A percentile compares a stretch with the other conserved stretches of the same genome.
phyloP scores from a whole-genome alignment of 176 grass and related monocot species.

The Zea luxurians region DNA sequence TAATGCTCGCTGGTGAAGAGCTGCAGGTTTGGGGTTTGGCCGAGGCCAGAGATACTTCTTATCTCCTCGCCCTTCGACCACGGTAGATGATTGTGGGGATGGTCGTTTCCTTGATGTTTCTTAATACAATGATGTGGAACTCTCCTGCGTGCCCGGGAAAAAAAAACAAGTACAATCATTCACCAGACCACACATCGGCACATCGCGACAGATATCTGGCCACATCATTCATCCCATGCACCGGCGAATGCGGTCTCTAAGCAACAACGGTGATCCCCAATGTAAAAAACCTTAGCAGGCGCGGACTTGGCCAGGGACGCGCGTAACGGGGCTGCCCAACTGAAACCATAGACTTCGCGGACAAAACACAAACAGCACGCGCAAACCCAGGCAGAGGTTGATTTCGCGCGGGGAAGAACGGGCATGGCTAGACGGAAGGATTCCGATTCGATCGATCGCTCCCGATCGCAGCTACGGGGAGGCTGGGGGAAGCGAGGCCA shows the following conservation, averaged over 20 bases:
- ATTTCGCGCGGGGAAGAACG: background rate
- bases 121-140: no score
- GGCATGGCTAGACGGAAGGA: no score
- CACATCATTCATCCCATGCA: background rate
- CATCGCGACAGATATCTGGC: background rate
- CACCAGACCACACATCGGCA: background rate
- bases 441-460: background rate
- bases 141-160: no score
- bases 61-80: no score
- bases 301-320: background rate
- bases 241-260: background rate
- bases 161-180: background rate
- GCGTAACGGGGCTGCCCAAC: background rate
- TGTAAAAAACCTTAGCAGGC: background rate
- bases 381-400: background rate
- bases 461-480: background rate
- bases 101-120: no score
- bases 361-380: background rate
- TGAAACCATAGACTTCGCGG: background rate
- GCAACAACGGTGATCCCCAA: background rate
- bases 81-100: no score
- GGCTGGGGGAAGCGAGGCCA: background rate
- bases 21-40: no score
- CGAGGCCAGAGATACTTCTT: no score
- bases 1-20: no score